Percentiles rank a stretch among this genome's conserved stretches.
Evolutionary conservation across 305 asterid species (phyloP).

Genomic region (Petunia hybrid): DNA sequence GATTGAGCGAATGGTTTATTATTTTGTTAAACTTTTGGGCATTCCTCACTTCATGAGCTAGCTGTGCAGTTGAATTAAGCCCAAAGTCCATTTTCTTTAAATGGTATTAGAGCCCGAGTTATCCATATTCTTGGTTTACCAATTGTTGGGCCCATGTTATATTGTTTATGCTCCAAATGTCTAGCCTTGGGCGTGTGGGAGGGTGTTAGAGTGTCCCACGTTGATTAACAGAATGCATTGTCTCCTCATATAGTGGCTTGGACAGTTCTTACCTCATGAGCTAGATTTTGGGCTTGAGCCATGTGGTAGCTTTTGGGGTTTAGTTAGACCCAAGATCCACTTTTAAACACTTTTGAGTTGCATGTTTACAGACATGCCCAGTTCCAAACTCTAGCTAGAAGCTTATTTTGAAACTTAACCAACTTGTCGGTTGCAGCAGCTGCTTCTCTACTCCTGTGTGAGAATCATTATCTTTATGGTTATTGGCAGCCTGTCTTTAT

Average conservation of each 20-base stretch:
- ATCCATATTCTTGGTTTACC: constrained; percentile 1
- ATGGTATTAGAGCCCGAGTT: neutral
- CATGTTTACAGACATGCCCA: neutral
- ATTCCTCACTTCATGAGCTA: neutral
- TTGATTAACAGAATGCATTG: neutral
- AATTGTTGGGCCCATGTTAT: neutral
- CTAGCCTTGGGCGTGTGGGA: neutral
- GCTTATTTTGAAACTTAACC: constrained; percentile 1
- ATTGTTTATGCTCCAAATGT: neutral
- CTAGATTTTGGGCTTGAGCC: neutral
- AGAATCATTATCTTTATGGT: neutral
- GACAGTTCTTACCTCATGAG: neutral
- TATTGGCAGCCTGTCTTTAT: neutral
- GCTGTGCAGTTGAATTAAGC: constrained; percentile 1
- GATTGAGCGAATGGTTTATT: neutral
- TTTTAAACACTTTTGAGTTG: neutral
- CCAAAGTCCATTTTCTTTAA: constrained; percentile 12
- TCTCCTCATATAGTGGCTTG: neutral
- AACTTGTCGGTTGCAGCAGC: constrained; percentile 1
- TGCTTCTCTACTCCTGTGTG: neutral
- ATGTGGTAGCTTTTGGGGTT: neutral
- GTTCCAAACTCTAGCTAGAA: neutral
- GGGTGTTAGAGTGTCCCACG: constrained; percentile 12
- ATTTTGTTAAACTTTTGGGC: neutral
- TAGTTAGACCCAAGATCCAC: neutral